Base-by-base conservation (phyloP, 2,329 filamentous ascomycete genomes). In the Sporothrix variecibatus region DNA sequence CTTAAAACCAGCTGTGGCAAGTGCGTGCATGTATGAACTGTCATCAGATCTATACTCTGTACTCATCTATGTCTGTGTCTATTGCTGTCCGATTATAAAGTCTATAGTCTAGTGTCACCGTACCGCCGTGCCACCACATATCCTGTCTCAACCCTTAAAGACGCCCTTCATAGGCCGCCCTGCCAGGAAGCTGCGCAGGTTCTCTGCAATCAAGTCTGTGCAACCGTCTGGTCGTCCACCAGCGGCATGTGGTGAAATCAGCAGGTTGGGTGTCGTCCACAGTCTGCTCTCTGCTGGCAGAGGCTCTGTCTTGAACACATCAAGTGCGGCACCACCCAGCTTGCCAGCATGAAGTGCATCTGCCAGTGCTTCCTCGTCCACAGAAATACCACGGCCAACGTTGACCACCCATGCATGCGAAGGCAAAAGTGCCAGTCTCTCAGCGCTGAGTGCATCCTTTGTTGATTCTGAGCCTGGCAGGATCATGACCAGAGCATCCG, bases 151-250 rank as follows among this genome's bases (percentile, higher is more conserved):
- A 3, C 28, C 34, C n/a, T 23, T 23, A 12, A 64, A 64, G 1
- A 64, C 34, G 12, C 60, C 58, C 60, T 64, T 64, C 34, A 64
- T 64, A n/a, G 34, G 60, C 20, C 60, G 34, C 3, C 26, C 60
- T 3, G 60, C 60, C 34, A 64, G 20, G 12, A 64, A 64, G 9
- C 20, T n/a, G 8, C 60, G 60, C 60, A 64, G 34, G n/a, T 64
- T 64, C 34, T 64, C 60, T 15, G 60, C 60, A 64, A 64, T 64
- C 34, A 43, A 15, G 11, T 64, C 34, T 15, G 60, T 64, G 34
- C 60, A 64, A 9, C 60, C 60, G 31, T 64, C 60, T 23, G 60
- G 60, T 34, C 60, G 34, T 43, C 60, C 60, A 23, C 60, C 60
- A 15, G 60, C 60, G 2, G 60, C 60, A 23, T 64, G 60, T 38